Base-by-base conservation (phyloP, 1,284 basidiomycete genomes). In the Lentinus polychrous region DNA sequence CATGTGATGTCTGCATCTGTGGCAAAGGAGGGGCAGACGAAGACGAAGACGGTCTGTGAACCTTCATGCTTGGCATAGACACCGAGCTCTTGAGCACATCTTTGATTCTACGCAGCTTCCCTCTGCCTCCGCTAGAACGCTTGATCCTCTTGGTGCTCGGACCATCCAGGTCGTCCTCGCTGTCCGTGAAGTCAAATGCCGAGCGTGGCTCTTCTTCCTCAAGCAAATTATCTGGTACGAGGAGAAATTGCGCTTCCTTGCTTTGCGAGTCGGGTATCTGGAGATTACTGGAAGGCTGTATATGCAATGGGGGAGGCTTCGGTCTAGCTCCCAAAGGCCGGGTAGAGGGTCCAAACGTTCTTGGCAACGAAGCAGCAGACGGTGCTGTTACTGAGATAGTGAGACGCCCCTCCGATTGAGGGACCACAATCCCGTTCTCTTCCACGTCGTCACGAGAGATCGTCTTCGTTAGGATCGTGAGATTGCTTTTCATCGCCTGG, bases 61-160 rank as follows among this genome's bases (percentile, higher is more conserved):
- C 23, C 45, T 39, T 40, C 23, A 42, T 8, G 38, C 32, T 41
- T 6, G 46, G 17, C 24, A 41, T 41, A 31, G 46, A 48, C 17
- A 49, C 36, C 20, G 47, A 49, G 12, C 23, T 20, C 33, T 41
- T 49, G 12, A 49, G 22, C 7, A 41, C 47, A 23, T 45, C 31
- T 41, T 35, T 48, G 38, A 48, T 3, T 18, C 42, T 24, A 14
- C 18, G 11, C 22, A 43, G 15, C 23, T 43, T 43, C 8, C 23
- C 42, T 17, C 22, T 12, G 14, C 4, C 6, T n/a, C 31, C n/a
- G 14, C 18, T 37, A 6, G 36, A 37, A 37, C 18, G n/a, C 10
- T 24, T 15, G 20, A 22, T 24, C 5, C 8, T 27, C 5, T n/a
- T 17, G 8, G 17, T 20, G n/a, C 20, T 17, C 8, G 17, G 17